Evolutionary conservation across 2,329 filamentous ascomycete species (phyloP).

Genomic region (Endoconidiophora laricicola): DNA sequence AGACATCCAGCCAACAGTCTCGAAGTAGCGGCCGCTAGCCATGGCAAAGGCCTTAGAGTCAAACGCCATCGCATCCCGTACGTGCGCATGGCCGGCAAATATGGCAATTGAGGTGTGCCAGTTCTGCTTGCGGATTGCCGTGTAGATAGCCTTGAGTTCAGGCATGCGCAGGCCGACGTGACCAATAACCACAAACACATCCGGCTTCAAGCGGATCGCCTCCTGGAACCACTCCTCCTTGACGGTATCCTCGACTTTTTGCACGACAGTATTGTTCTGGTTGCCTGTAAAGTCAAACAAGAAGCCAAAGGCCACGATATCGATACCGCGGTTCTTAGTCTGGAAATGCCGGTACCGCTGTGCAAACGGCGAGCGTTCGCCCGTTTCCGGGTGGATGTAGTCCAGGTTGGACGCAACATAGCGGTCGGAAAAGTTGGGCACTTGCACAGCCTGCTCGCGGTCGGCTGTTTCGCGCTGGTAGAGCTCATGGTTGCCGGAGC

Average conservation of each 20-base stretch:
- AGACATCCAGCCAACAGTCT: constrained; percentile 89
- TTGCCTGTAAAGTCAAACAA: constrained; percentile 87
- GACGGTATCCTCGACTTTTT: constrained; percentile 62
- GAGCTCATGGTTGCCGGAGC: constrained; percentile 85
- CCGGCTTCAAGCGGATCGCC: constrained; percentile 67
- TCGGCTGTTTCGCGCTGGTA: constrained; percentile 67
- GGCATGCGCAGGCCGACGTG: constrained; percentile 70
- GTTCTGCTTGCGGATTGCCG: constrained; percentile 57
- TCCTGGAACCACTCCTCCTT: constrained; percentile 78
- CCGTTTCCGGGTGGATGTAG: constrained; percentile 58
- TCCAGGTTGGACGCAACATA: constrained; percentile 91
- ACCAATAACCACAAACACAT: constrained; percentile 73
- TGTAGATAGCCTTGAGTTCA: constrained; percentile 65
- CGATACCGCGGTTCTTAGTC: constrained; percentile 74
- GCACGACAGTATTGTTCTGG: constrained; percentile 76
- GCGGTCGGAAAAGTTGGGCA: constrained; percentile 62
- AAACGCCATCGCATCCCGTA: constrained; percentile 67
- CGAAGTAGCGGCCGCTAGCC: constrained; percentile 81
- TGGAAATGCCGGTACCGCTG: constrained; percentile 76
- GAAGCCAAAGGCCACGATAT: constrained; percentile 81
- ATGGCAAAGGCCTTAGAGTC: constrained; percentile 65
- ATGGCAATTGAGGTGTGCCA: constrained; percentile 78
- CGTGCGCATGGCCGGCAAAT: constrained; percentile 81
- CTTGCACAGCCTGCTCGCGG: constrained; percentile 61
- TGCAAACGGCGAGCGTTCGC: constrained; percentile 57